phyloP scores from a whole-genome alignment of 2,329 filamentous ascomycete genomes.

The Claviceps sp. region DNA sequence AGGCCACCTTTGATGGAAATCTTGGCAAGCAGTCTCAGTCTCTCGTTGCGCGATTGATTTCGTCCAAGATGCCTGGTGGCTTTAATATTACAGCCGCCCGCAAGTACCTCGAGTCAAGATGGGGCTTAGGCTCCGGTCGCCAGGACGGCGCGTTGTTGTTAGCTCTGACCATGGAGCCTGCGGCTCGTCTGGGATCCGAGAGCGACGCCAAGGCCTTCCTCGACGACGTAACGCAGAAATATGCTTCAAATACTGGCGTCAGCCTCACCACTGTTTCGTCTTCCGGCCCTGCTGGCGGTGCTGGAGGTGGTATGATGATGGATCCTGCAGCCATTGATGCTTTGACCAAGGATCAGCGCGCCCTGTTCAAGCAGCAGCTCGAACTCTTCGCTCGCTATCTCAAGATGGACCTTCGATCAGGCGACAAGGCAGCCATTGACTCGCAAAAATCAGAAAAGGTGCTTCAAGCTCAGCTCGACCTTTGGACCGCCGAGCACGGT shows the following conservation, averaged over 20 bases:
- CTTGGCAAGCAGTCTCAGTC: constrained; percentile 93
- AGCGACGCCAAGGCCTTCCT: constrained; percentile 85
- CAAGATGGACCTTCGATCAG: constrained; percentile 92
- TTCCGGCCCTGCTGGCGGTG: constrained; percentile 58
- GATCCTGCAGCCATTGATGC: constrained; percentile 94
- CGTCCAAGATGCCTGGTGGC: constrained; percentile 97
- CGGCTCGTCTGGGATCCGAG: constrained; percentile 78
- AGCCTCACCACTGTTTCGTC: constrained; percentile 65
- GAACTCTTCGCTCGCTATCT: constrained; percentile 91
- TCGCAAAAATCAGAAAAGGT: constrained; percentile 77
- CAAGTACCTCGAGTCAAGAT: constrained; percentile 89
- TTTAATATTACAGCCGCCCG: constrained; percentile 96
- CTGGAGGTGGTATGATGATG: constrained; percentile 93
- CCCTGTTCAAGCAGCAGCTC: constrained; percentile 95
- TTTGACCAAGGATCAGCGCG: constrained; percentile 89
- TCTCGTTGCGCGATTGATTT: constrained; percentile 85
- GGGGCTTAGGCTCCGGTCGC: constrained; percentile 74
- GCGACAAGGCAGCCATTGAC: constrained; percentile 81
- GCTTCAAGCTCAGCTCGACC: constrained; percentile 82
- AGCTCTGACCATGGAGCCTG: constrained; percentile 83
- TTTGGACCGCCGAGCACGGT: constrained; percentile 91
- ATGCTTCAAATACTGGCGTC: constrained; percentile 71
- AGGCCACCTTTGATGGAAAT: constrained; percentile 97
- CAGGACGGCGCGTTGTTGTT: constrained; percentile 85
- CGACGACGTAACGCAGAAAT: constrained; percentile 79